A percentile compares a stretch with the other conserved stretches of the same genome.
Conservation (phyloP, 805 yeast genomes). For the Metschnikowia henanensis region DNA sequence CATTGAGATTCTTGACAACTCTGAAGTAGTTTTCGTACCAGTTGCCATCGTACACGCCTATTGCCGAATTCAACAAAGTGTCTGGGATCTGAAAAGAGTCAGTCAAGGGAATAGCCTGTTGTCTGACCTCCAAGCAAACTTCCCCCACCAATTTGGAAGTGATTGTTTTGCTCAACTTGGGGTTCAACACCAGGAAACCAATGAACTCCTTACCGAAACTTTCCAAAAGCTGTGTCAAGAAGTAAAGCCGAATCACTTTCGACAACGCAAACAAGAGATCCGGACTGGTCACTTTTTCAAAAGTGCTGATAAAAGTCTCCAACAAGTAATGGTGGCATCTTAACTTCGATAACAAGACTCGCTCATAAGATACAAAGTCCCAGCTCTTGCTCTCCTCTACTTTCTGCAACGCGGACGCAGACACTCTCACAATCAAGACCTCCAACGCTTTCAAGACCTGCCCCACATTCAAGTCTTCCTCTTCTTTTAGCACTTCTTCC, state of each 20-base stretch:
- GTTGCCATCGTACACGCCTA: slow-evolving; percentile 22
- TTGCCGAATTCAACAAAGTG: slow-evolving; percentile 19
- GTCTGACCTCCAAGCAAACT: slow-evolving; percentile 16
- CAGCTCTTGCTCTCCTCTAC: slow-evolving; percentile 29
- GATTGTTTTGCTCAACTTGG: slow-evolving; percentile 29
- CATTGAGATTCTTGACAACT: slow-evolving; percentile 20
- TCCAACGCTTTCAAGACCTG: slow-evolving; percentile 27
- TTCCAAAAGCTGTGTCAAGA: slow-evolving; percentile 25
- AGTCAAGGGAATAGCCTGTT: slow-evolving; percentile 19
- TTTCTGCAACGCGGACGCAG: slow-evolving; percentile 29
- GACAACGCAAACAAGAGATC: slow-evolving; percentile 27
- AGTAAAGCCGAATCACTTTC: slow-evolving; percentile 34
- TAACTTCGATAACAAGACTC: slow-evolving; percentile 42
- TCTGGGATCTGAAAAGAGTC: slow-evolving; percentile 24
- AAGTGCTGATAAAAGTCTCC: slow-evolving; percentile 26
- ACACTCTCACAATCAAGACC: slow-evolving; percentile 38
- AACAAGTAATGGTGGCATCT: slow-evolving; percentile 44
- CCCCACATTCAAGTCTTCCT: slow-evolving; percentile 19
- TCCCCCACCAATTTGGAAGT: slow-evolving; percentile 21
- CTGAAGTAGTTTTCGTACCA: slow-evolving; percentile 21
- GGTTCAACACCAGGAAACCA: slow-evolving; percentile 33
- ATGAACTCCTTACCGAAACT: slow-evolving; percentile 39
- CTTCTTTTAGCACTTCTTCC: slow-evolving; percentile 6
- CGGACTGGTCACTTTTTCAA: slow-evolving; percentile 26
- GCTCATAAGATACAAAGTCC: slow-evolving; percentile 38